Percentiles rank a stretch among this genome's conserved stretches.
These are phyloP conservation scores for Houttuynia cordata DNA, from an alignment of 164 flowering plant species.

Conservation along the genomic window DNA sequence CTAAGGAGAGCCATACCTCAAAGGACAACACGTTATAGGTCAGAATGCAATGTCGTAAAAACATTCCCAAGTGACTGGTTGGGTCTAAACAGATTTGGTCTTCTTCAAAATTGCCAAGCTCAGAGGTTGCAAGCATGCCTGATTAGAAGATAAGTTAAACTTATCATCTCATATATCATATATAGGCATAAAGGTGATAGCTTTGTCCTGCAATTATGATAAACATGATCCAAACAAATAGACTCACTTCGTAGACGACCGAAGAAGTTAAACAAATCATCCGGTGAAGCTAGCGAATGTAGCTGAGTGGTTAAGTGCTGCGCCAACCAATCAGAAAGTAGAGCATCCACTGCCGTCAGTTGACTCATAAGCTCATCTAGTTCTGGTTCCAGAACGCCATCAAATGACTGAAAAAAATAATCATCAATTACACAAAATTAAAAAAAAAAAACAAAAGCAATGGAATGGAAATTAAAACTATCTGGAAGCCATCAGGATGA, in stretches of 20 bases:
- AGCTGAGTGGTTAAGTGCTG: slow-evolving; percentile 45
- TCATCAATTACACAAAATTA: slow-evolving; percentile 1
- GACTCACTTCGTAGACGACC: slow-evolving; percentile 49
- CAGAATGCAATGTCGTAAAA: slow-evolving; percentile 74
- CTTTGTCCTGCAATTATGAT: not conserved
- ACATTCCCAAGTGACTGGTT: slow-evolving; percentile 61
- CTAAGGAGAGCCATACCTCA: slow-evolving; percentile 42
- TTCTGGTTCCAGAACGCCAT: slow-evolving; percentile 70
- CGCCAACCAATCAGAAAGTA: slow-evolving; percentile 38
- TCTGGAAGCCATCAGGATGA: too few species aligned
- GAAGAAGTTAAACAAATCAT: slow-evolving; percentile 78
- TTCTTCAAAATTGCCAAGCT: slow-evolving; percentile 48
- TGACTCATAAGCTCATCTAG: slow-evolving; percentile 55
- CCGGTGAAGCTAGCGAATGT: slow-evolving; percentile 55
- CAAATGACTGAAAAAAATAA: slow-evolving; percentile 44
- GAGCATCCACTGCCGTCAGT: slow-evolving; percentile 42
- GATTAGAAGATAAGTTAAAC: slow-evolving; percentile 1
- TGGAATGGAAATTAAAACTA: not conserved
- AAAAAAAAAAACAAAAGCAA: not conserved
- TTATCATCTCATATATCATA: too few species aligned
- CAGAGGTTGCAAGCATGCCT: slow-evolving; percentile 63
- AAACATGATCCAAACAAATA: not conserved
- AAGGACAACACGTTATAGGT: slow-evolving; percentile 62
- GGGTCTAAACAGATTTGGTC: slow-evolving; percentile 73
- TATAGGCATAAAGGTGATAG: not conserved